phyloP scores from a whole-genome alignment of 163 green algal genomes.

The Coccomyxa subellipsoidea region DNA sequence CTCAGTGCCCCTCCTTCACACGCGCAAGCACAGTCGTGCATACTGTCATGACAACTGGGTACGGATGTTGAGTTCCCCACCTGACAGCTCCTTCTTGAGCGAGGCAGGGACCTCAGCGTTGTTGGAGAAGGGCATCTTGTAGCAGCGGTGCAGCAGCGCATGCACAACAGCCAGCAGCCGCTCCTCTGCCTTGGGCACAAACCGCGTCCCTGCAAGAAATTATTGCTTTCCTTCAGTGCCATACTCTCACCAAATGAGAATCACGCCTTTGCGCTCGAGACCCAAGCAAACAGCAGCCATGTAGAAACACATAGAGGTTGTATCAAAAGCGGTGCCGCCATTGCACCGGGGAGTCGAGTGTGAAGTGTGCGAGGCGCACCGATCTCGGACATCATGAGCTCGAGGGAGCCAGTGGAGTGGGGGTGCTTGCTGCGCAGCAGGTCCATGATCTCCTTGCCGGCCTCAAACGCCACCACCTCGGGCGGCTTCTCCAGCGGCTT shows the following conservation, averaged over 20 bases:
- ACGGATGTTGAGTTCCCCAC: not conserved
- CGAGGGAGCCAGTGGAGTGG: slow-evolving; percentile 21
- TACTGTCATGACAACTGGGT: too few species aligned
- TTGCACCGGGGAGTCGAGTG: too few species aligned
- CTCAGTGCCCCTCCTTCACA: too few species aligned
- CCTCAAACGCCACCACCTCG: slow-evolving; percentile 74
- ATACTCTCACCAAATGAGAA: too few species aligned
- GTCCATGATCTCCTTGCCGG: slow-evolving; percentile 87
- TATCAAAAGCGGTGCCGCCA: too few species aligned
- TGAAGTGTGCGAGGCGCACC: not conserved
- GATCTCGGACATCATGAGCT: slow-evolving; percentile 40
- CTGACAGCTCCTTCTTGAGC: slow-evolving; percentile 83
- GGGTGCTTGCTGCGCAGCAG: slow-evolving; percentile 61
- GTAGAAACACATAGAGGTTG: too few species aligned
- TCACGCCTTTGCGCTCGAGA: too few species aligned
- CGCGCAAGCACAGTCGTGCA: too few species aligned
- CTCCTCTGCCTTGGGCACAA: slow-evolving; percentile 86
- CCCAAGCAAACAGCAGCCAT: too few species aligned
- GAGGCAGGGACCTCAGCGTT: slow-evolving; percentile 60
- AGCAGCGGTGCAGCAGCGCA: slow-evolving; percentile 88
- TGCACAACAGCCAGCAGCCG: slow-evolving; percentile 91
- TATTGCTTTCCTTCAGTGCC: too few species aligned
- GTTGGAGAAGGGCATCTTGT: slow-evolving; percentile 72
- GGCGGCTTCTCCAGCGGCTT: slow-evolving; percentile 39
- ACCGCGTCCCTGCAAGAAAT: slow-evolving; percentile 58